Conservation (phyloP, 345 rosid genomes). For the Psidium friedrichsthalianum region DNA sequence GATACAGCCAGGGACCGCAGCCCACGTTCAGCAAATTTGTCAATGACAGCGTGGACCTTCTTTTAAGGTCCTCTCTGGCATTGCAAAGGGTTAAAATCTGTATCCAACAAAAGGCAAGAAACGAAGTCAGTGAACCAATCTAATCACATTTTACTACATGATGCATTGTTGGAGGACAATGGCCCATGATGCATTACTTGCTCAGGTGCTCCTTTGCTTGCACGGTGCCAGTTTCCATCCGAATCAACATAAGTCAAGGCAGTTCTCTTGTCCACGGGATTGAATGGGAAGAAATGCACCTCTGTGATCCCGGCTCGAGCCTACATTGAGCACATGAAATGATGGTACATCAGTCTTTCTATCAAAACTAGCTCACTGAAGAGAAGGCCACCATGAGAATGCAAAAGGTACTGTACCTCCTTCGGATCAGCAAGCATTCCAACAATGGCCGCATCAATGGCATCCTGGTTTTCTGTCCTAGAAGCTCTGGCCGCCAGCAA, state of each 20-base stretch:
- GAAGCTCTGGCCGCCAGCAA: conserved; percentile 81
- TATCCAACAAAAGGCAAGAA: neutral
- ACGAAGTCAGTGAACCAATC: neutral
- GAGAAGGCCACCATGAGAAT: neutral
- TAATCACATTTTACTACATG: neutral
- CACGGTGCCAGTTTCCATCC: conserved; percentile 66
- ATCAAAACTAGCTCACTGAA: neutral
- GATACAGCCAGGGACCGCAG: conserved; percentile 69
- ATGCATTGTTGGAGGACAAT: neutral
- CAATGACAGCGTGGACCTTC: conserved; percentile 50
- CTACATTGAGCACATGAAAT: conserved; percentile 10
- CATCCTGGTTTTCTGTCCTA: conserved; percentile 83
- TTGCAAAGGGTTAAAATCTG: conserved; percentile 58
- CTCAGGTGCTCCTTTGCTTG: conserved; percentile 94
- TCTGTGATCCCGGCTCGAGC: conserved; percentile 71
- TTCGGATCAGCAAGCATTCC: conserved; percentile 81
- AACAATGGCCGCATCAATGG: conserved; percentile 82
- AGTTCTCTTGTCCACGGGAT: conserved; percentile 79
- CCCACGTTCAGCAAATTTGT: conserved; percentile 75
- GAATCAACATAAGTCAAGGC: conserved; percentile 65
- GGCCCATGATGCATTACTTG: conserved; percentile 29
- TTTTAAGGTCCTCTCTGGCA: conserved; percentile 43
- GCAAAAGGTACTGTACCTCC: conserved; percentile 29
- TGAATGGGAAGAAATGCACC: conserved; percentile 74
- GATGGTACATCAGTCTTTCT: neutral